phyloP scores from a whole-genome alignment of 345 rosid species.

The Acer negundo region DNA sequence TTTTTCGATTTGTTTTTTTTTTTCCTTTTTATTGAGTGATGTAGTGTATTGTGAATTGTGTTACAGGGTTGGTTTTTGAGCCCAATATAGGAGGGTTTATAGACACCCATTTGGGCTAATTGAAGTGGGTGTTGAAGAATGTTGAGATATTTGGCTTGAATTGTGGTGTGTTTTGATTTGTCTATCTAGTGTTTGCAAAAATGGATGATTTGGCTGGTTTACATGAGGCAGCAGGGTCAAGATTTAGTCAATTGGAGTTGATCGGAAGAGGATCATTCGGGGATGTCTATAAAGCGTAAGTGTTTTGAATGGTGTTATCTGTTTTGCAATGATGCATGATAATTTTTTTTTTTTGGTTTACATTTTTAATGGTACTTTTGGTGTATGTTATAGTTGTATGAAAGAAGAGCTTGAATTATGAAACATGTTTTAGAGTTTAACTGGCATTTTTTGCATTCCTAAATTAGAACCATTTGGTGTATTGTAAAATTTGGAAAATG shows the following conservation, averaged over 20 bases:
- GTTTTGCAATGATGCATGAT: background rate
- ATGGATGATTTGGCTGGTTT: conserved; percentile 88
- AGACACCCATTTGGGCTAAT: conserved; percentile 27
- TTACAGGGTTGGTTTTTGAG: conserved; percentile 33
- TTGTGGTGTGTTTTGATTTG: conserved; percentile 12
- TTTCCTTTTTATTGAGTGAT: conserved; percentile 12
- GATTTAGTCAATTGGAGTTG: conserved; percentile 83
- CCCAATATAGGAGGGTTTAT: conserved; percentile 13
- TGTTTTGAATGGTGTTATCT: conserved; percentile 22
- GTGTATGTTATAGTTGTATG: conserved; percentile 10
- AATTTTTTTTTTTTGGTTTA: conserved; percentile 12
- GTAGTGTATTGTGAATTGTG: conserved; percentile 10
- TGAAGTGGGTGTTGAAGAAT: conserved; percentile 22
- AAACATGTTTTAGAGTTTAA: background rate
- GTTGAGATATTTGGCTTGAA: conserved; percentile 21
- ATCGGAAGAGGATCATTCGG: conserved; percentile 99
- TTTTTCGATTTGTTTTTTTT: conserved; percentile 3
- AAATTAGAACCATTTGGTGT: background rate
- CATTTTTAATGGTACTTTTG: conserved; percentile 10
- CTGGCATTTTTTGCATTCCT: background rate
- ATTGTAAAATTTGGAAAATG: background rate
- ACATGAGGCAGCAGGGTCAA: conserved; percentile 73
- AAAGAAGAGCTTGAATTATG: background rate
- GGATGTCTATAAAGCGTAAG: conserved; percentile 98
- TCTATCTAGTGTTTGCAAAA: conserved; percentile 22